Conservation (phyloP, 2,329 filamentous ascomycete species). For the Ascochyta clinopodiicola region DNA sequence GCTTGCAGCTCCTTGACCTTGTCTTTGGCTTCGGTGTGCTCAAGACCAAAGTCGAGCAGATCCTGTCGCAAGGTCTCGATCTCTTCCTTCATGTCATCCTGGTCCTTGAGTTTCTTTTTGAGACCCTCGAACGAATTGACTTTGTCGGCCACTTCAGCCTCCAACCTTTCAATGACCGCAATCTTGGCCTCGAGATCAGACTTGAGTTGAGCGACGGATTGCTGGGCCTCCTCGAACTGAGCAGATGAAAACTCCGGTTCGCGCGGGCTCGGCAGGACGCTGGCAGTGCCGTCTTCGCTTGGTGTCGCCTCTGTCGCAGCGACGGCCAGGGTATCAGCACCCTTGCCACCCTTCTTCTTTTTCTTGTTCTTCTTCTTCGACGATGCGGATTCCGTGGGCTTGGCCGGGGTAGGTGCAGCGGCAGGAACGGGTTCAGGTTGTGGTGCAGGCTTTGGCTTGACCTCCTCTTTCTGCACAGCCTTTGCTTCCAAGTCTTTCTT, state of each 20-base stretch:
- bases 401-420: slow-evolving; percentile 15
- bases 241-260: slow-evolving; percentile 53
- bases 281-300: slow-evolving; percentile 48
- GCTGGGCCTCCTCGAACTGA: slow-evolving; percentile 39
- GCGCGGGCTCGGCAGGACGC: slow-evolving; percentile 41
- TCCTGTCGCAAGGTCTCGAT: slow-evolving; percentile 84
- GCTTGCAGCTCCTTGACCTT: slow-evolving; percentile 71
- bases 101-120: slow-evolving; percentile 73
- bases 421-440: slow-evolving; percentile 28
- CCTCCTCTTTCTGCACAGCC: slow-evolving; percentile 19
- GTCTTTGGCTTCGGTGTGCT: slow-evolving; percentile 84
- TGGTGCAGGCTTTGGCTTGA: slow-evolving; percentile 17
- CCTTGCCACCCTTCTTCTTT: slow-evolving; percentile 76
- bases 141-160: slow-evolving; percentile 56
- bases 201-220: slow-evolving; percentile 39
- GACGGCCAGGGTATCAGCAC: slow-evolving; percentile 25
- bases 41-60: slow-evolving; percentile 77
- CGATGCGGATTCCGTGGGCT: slow-evolving; percentile 44
- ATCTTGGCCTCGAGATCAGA: slow-evolving; percentile 47
- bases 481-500: slow-evolving; percentile 38
- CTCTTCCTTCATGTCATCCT: slow-evolving; percentile 81
- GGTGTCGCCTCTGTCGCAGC: slow-evolving; percentile 42
- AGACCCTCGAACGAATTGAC: slow-evolving; percentile 76
- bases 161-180: slow-evolving; percentile 39
- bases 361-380: slow-evolving; percentile 80